Conservation (phyloP, 805 yeast genomes). For the Pichia nakasei region DNA sequence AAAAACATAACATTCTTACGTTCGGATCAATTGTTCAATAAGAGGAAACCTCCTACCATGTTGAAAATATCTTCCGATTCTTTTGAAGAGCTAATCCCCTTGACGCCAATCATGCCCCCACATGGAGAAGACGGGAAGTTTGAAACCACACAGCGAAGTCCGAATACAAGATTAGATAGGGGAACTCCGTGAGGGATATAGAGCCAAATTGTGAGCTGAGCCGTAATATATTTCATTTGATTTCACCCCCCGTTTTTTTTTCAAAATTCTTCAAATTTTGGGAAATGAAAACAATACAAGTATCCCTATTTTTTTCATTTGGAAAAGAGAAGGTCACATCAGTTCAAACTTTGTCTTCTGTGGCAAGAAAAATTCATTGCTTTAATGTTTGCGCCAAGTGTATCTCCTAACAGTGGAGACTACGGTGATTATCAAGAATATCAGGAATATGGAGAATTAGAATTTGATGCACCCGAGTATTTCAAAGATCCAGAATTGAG, state of each 20-base stretch:
- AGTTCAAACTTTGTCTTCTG: no score
- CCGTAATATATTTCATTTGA: not conserved
- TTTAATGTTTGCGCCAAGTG: not conserved
- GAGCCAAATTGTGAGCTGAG: no score
- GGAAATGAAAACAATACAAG: not conserved
- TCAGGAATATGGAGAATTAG: not conserved
- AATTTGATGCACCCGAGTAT: not conserved
- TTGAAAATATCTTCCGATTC: not conserved
- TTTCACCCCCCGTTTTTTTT: not conserved
- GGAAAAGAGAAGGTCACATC: no score
- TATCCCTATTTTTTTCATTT: not conserved
- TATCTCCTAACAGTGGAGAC: not conserved
- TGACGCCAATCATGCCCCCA: not conserved
- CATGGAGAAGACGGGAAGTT: not conserved
- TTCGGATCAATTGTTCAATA: not conserved
- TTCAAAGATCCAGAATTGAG: not conserved
- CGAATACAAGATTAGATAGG: not conserved
- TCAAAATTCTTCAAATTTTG: not conserved
- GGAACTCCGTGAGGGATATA: not conserved
- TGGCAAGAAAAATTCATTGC: not conserved
- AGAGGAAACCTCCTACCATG: not conserved
- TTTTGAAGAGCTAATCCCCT: not conserved
- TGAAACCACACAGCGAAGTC: not conserved
- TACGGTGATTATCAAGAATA: not conserved
- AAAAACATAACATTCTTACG: not conserved